Evolutionary conservation across 495 filamentous ascomycete species (phyloP), one percentile per base, ranked within the genome.

Genomic region (Usnea hakonensis): DNA sequence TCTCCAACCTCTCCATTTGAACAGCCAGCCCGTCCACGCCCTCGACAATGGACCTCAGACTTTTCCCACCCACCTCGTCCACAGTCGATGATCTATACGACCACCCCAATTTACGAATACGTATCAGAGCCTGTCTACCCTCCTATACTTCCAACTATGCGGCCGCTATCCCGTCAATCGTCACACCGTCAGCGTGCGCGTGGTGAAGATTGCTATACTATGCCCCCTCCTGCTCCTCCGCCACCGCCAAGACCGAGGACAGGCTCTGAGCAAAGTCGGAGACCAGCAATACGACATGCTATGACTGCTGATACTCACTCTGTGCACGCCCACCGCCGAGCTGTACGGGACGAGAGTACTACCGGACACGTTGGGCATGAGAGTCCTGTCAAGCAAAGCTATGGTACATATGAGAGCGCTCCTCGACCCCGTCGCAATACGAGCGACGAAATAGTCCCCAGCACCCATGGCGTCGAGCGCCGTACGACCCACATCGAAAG

Each of bases 121-220:
- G 44, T 40, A 11, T 55, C 38, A 38, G 41, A 63, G 23, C 60
- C 60, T 21, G 36, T 52, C 5, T 62, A 62, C 38, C 19, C 38
- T 30, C 38, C 61, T n/a, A 30, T 44, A 21, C 21, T 36, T 13
- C 37, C 58, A 6, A 41, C 36, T 35, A 38, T 40, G 5, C 68
- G 58, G 54, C 63, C 65, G 16, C 19, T 37, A 21, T 61, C 66
- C 36, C 63, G 59, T 23, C 56, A 62, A n/a, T 11, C 48, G 26
- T 63, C 66, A 10, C 63, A 56, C 54, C 65, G 60, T 14, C 56
- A 65, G 43, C 65, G 63, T 46, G 70, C 71, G 11, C 67, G 61
- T 6, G 74, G 75, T n/a, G 78, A 81, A 55, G 77, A 80, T 44
- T 76, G 69, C 54, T 74, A 76, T 55, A 70, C 66, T 38, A 79